A percentile compares a stretch with the other conserved stretches of the same genome.
Evolutionary conservation across 805 yeast genomes (phyloP).

Genomic region (Tetrapisispora namnaoensis): DNA sequence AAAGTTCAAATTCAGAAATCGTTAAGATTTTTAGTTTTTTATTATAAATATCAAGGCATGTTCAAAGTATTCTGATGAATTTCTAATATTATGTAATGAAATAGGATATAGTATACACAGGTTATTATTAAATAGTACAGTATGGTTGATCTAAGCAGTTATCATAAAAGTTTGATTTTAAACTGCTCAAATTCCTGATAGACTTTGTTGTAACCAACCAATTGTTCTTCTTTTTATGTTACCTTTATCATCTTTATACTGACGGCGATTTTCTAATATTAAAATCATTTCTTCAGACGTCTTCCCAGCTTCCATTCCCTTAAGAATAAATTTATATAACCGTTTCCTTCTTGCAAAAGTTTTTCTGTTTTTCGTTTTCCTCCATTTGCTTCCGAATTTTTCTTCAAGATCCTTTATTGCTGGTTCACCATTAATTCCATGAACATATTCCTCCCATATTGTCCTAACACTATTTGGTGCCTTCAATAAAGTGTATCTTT

Average conservation of each 20-base stretch:
- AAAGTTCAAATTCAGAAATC: constrained; percentile 28
- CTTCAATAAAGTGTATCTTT: constrained; percentile 21
- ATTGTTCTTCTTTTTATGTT: constrained; percentile 27
- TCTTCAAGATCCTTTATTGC: constrained; percentile 34
- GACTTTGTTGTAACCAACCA: constrained; percentile 31
- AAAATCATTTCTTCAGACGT: constrained; percentile 29
- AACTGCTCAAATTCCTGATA: constrained; percentile 22
- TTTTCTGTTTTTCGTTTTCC: constrained; percentile 29
- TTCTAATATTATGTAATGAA: neutral
- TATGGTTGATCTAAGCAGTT: neutral
- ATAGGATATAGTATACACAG: neutral
- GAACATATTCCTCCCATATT: constrained; percentile 33
- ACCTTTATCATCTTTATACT: constrained; percentile 27
- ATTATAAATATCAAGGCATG: neutral
- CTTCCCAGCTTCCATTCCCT: constrained; percentile 27
- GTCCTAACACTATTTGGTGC: constrained; percentile 29
- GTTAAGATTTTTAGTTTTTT: neutral
- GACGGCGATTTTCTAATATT: constrained; percentile 22
- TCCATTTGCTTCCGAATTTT: constrained; percentile 35
- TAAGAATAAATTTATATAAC: constrained; percentile 27
- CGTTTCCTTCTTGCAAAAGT: constrained; percentile 31
- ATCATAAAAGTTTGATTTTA: too few relatives aligned
- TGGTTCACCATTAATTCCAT: constrained; percentile 35
- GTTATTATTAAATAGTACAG: too few relatives aligned
- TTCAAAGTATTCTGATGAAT: too few relatives aligned